Conservation (phyloP, 805 yeast species). For the Blastobotrys parvus region DNA sequence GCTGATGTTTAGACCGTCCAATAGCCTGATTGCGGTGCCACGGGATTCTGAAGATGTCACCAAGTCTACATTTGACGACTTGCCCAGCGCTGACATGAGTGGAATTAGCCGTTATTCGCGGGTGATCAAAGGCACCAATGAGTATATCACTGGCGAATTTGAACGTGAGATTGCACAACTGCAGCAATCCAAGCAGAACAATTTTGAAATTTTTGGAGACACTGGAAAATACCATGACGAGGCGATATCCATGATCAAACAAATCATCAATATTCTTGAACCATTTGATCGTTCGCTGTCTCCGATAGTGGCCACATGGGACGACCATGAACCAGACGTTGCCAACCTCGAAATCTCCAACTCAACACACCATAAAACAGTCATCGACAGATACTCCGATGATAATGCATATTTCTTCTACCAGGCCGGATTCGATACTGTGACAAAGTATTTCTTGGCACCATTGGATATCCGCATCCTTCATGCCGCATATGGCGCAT, state of each 20-base stretch:
- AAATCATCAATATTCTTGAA: slow-evolving; percentile 35
- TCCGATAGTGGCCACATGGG: not conserved
- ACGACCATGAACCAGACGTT: not conserved
- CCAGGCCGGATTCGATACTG: slow-evolving; percentile 65
- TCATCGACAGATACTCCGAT: slow-evolving; percentile 25
- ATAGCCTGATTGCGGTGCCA: slow-evolving; percentile 18
- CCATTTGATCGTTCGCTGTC: not conserved
- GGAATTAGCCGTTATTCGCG: slow-evolving; percentile 42
- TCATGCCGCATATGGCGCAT: slow-evolving; percentile 51
- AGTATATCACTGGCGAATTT: slow-evolving; percentile 46
- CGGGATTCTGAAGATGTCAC: slow-evolving; percentile 8
- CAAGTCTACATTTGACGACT: slow-evolving; percentile 3
- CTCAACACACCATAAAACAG: not conserved
- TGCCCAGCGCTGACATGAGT: slow-evolving; percentile 8
- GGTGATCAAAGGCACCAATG: slow-evolving; percentile 55
- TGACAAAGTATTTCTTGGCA: slow-evolving; percentile 60
- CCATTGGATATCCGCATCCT: slow-evolving; percentile 74
- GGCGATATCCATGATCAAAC: slow-evolving; percentile 50
- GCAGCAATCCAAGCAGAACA: slow-evolving; percentile 43
- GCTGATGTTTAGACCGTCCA: slow-evolving; percentile 47
- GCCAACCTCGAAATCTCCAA: not conserved
- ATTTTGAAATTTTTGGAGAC: slow-evolving; percentile 50
- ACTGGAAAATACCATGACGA: slow-evolving; percentile 44
- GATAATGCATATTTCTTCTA: slow-evolving; percentile 57
- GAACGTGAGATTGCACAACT: slow-evolving; percentile 53